These are phyloP conservation scores for Suillus brevipes DNA, from an alignment of 768 basidiomycete genomes.

Conservation along the genomic window DNA sequence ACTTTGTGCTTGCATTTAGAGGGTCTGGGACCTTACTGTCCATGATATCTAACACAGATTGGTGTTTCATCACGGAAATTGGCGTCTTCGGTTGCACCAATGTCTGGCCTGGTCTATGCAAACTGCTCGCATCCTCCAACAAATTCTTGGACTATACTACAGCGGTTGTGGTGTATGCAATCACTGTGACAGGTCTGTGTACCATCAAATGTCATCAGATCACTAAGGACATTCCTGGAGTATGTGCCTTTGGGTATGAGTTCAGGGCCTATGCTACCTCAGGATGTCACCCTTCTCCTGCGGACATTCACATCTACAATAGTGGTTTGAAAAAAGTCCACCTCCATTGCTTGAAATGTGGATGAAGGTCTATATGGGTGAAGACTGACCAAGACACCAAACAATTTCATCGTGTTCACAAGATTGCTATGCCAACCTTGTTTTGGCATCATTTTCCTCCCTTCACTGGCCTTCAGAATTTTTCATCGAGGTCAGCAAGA, in stretches of 20 bases:
- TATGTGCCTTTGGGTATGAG: not conserved
- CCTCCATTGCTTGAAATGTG: too few relatives aligned
- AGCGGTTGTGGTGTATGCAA: not conserved
- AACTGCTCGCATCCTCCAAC: not conserved
- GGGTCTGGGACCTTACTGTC: not conserved
- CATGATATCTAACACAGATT: not conserved
- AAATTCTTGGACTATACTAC: not conserved
- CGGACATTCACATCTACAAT: too few relatives aligned
- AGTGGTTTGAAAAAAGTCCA: too few relatives aligned
- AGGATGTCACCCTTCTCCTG: too few relatives aligned
- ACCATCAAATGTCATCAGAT: not conserved
- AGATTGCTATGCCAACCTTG: too few relatives aligned
- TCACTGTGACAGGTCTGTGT: not conserved
- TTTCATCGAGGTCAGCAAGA: too few relatives aligned
- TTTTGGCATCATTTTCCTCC: too few relatives aligned
- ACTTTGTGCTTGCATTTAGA: slow-evolving; percentile 1
- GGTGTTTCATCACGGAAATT: not conserved
- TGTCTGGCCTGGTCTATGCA: not conserved
- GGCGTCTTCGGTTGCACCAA: not conserved
- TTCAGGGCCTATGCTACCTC: not conserved
- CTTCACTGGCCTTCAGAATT: too few relatives aligned
- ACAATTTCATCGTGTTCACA: too few relatives aligned
- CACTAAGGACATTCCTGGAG: not conserved
- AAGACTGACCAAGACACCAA: too few relatives aligned
- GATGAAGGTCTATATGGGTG: too few relatives aligned